These are phyloP conservation scores for Huntiella decipiens DNA, from an alignment of 2,329 filamentous ascomycete genomes.

Conservation along the genomic window DNA sequence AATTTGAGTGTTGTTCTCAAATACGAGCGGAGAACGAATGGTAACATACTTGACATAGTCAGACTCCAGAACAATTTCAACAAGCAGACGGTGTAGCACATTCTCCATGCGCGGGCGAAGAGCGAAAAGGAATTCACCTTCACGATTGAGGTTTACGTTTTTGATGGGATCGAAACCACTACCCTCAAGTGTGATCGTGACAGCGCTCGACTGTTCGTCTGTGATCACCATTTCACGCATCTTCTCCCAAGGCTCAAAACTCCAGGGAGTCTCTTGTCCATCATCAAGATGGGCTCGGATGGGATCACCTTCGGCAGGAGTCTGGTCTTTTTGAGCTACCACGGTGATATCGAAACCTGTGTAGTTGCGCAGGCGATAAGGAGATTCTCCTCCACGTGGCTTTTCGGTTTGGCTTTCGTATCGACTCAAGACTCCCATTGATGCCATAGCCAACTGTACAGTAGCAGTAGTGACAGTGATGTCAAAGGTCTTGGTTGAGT, in stretches of 20 bases:
- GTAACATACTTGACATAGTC: slow-evolving; percentile 99
- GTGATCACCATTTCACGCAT: slow-evolving; percentile 84
- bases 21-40: slow-evolving; percentile 70
- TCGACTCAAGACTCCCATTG: slow-evolving; percentile 69
- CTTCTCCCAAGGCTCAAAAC: slow-evolving; percentile 90
- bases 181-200: slow-evolving; percentile 70
- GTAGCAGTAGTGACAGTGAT: slow-evolving; percentile 83
- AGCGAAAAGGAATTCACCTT: slow-evolving; percentile 81
- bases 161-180: slow-evolving; percentile 86
- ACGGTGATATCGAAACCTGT: slow-evolving; percentile 82
- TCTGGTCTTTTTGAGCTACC: slow-evolving; percentile 39
- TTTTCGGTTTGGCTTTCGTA: slow-evolving; percentile 81
- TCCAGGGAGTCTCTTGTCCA: slow-evolving; percentile 83
- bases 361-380: slow-evolving; percentile 86
- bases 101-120: slow-evolving; percentile 73
- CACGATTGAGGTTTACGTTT: slow-evolving; percentile 77
- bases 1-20: slow-evolving; percentile 95
- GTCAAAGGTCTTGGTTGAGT: slow-evolving; percentile 79
- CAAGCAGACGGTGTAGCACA: slow-evolving; percentile 71
- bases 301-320: slow-evolving; percentile 15
- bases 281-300: slow-evolving; percentile 64
- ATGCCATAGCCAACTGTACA: slow-evolving; percentile 84
- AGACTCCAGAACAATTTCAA: slow-evolving; percentile 74
- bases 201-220: slow-evolving; percentile 60
- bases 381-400: slow-evolving; percentile 74